Evolutionary conservation across 1,284 basidiomycete genomes (phyloP).

Genomic region (Irpex sp.): DNA sequence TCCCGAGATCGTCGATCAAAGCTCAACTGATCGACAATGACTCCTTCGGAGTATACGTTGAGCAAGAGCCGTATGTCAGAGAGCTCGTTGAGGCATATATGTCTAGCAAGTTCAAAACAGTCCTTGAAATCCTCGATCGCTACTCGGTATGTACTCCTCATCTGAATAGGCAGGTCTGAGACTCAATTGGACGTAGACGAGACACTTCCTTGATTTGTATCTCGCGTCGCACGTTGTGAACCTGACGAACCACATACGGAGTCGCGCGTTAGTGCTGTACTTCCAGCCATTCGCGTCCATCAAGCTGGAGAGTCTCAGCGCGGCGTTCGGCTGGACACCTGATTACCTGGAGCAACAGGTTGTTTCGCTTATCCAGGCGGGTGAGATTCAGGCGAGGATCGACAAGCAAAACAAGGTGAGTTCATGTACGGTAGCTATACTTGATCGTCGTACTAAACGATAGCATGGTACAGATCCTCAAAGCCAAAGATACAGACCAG

Average conservation of each 20-base stretch:
- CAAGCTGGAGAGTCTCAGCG: slow-evolving; percentile 74
- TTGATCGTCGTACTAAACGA: neutral
- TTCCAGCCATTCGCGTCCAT: slow-evolving; percentile 84
- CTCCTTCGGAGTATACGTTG: slow-evolving; percentile 72
- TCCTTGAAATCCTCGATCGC: slow-evolving; percentile 67
- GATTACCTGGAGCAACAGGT: slow-evolving; percentile 69
- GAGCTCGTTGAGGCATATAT: slow-evolving; percentile 83
- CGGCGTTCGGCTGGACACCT: slow-evolving; percentile 78
- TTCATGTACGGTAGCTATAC: neutral
- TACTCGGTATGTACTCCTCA: slow-evolving; percentile 57
- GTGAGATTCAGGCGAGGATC: slow-evolving; percentile 73
- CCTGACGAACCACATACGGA: slow-evolving; percentile 60
- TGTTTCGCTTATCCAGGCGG: slow-evolving; percentile 69
- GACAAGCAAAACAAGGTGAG: slow-evolving; percentile 77
- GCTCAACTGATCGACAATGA: slow-evolving; percentile 59
- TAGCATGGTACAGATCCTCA: slow-evolving; percentile 49
- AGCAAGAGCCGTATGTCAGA: slow-evolving; percentile 81
- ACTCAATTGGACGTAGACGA: slow-evolving; percentile 40
- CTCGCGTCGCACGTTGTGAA: slow-evolving; percentile 61
- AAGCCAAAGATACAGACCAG: slow-evolving; percentile 71
- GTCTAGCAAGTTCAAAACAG: slow-evolving; percentile 76
- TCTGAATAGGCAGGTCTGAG: neutral
- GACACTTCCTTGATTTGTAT: slow-evolving; percentile 76
- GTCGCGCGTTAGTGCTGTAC: slow-evolving; percentile 77
- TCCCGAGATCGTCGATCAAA: slow-evolving; percentile 69